A percentile compares a stretch with the other conserved stretches of the same genome.
phyloP scores from a whole-genome alignment of 1,139 yeast genomes.

The Taphrina sp. region DNA sequence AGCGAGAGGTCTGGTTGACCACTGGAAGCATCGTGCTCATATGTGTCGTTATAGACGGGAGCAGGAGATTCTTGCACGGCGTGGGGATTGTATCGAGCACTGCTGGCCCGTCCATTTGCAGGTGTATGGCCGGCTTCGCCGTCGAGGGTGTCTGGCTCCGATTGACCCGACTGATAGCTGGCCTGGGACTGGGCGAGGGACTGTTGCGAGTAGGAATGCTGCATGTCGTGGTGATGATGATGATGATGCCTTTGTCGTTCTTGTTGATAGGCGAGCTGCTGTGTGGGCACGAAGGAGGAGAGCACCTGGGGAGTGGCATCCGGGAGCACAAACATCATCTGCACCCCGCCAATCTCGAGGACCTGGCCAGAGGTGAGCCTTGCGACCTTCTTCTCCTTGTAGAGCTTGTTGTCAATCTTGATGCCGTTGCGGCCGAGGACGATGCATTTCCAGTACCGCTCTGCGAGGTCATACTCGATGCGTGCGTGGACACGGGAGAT shows the following conservation, averaged over 20 bases:
- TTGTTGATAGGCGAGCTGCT: slow-evolving; percentile 19
- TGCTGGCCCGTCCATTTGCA: not conserved
- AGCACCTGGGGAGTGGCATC: slow-evolving; percentile 65
- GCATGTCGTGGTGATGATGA: not conserved
- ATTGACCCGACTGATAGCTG: slow-evolving; percentile 11
- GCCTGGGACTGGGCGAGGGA: slow-evolving; percentile 24
- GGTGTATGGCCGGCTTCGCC: slow-evolving; percentile 4
- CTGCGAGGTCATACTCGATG: slow-evolving; percentile 70
- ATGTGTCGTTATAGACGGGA: not conserved
- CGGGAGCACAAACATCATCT: slow-evolving; percentile 97
- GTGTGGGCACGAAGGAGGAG: slow-evolving; percentile 22
- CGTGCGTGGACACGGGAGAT: slow-evolving; percentile 88
- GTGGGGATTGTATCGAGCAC: not conserved
- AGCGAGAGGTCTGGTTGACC: slow-evolving; percentile 22
- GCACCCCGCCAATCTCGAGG: slow-evolving; percentile 92
- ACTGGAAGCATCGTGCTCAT: slow-evolving; percentile 16
- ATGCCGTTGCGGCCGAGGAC: slow-evolving; percentile 91
- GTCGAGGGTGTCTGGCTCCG: slow-evolving; percentile 16
- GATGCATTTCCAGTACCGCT: slow-evolving; percentile 79
- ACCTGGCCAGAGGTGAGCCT: slow-evolving; percentile 50
- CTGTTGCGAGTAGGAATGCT: slow-evolving; percentile 21
- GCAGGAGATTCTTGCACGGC: slow-evolving; percentile 9
- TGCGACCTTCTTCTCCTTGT: slow-evolving; percentile 51
- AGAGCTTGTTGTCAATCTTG: slow-evolving; percentile 63
- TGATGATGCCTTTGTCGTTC: no score